A percentile compares a stretch with the other conserved stretches of the same genome.
phyloP scores from a whole-genome alignment of 2,329 filamentous ascomycete species.

The Fusarium brevicatenulatum region DNA sequence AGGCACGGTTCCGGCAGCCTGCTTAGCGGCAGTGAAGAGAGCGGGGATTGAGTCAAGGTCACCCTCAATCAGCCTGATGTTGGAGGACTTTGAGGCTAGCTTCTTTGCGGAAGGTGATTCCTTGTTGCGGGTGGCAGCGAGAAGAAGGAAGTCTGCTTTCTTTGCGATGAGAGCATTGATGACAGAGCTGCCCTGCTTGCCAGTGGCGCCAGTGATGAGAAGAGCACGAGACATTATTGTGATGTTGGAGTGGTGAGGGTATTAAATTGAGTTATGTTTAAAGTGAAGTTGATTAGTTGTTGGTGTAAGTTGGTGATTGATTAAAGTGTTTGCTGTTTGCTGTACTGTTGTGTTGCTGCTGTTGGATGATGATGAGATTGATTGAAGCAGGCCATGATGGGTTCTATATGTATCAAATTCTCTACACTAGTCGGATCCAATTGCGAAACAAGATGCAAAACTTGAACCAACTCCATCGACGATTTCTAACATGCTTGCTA shows the following conservation, averaged over 20 bases:
- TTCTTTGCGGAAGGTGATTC: slow-evolving; percentile 12
- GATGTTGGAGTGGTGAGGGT: accelerated
- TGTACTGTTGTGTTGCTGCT: neutral
- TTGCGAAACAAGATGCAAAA: accelerated
- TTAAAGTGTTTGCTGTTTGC: neutral
- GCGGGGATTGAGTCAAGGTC: slow-evolving; percentile 14
- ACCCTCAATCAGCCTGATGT: slow-evolving; percentile 16
- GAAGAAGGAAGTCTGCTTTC: slow-evolving; percentile 15
- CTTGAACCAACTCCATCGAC: neutral
- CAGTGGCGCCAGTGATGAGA: slow-evolving; percentile 28
- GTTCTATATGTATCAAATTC: neutral
- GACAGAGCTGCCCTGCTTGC: slow-evolving; percentile 27
- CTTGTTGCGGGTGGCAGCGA: slow-evolving; percentile 22
- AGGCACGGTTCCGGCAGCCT: slow-evolving; percentile 16
- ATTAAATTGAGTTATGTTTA: accelerated
- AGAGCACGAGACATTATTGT: slow-evolving; percentile 26
- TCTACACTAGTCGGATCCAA: neutral
- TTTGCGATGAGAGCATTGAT: slow-evolving; percentile 19
- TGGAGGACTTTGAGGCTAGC: slow-evolving; percentile 6
- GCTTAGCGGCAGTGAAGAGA: slow-evolving; percentile 20
- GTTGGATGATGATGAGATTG: neutral
- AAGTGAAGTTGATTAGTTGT: neutral
- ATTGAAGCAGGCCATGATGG: neutral
- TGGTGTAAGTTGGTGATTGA: neutral
- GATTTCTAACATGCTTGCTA: neutral